Evolutionary conservation across 768 basidiomycete genomes (phyloP).

Genomic region (Auricularia sp.): DNA sequence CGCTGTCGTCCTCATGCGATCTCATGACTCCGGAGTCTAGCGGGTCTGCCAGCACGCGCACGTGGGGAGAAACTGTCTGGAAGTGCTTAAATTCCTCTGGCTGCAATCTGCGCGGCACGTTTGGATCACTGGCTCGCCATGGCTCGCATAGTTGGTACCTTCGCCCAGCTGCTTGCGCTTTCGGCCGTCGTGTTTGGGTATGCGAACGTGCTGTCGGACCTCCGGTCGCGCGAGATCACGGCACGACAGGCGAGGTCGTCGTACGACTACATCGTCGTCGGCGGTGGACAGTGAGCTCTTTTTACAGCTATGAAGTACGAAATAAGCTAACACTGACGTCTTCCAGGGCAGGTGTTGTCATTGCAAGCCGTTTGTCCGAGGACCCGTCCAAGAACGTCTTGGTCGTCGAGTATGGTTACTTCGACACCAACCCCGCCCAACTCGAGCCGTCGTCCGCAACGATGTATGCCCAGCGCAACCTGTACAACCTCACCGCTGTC

Average conservation of each 20-base stretch:
- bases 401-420: neutral
- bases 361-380: constrained; percentile 29
- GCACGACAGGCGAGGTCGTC: neutral
- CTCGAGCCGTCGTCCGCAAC: neutral
- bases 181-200: neutral
- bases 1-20: neutral
- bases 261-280: constrained; percentile 13
- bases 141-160: neutral
- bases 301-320: constrained; percentile 21
- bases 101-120: neutral
- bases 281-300: neutral
- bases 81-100: neutral
- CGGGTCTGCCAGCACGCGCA: neutral
- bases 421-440: neutral
- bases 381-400: constrained; percentile 11
- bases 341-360: constrained; percentile 25
- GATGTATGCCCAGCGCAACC: neutral
- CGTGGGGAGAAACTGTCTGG: neutral
- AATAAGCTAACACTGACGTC: constrained; percentile 3
- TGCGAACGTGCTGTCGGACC: neutral
- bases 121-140: neutral
- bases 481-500: constrained; percentile 1
- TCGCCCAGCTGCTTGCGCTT: neutral
- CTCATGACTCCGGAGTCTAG: neutral
- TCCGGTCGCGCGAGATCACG: neutral